Base-by-base conservation (phyloP, 2,329 filamentous ascomycete species). In the Alternaria solani region DNA sequence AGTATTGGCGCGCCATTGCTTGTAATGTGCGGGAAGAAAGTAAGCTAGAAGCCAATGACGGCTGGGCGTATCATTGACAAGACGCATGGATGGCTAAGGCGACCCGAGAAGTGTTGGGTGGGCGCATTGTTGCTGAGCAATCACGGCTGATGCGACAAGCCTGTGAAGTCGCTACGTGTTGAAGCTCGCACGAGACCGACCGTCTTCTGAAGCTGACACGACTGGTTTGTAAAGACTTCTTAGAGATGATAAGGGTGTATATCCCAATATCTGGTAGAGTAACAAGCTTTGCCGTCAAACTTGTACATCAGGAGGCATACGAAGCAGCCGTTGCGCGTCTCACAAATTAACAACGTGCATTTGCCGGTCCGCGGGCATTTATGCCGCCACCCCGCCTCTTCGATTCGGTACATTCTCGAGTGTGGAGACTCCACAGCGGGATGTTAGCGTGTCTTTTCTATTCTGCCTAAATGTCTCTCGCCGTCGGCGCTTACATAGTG, bases 381-480 rank as follows among this genome's bases (percentile, higher is more conserved):
- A 32, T 46, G 42, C 42, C 32, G 36, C 46, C 43, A 55, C 51
- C 49, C 56, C 36, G 39, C 42, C 47, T 28, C 43, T 12, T 51
- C 46, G 30, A 32, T 20, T n/a, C 30, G 44, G 39, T 28, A 47
- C n/a, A 8, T 11, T 6, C 25, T 26, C n/a, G n/a, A 34, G 34
- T 48, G 56, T 43, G 51, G 56, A 59, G 49, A 55, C 49, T 54
- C 49, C 51, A 57, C 26, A 42, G 56, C 43, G 56, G 51, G 42
- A 47, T 59, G 7, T 12, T 59, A 55, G 56, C 43, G 56, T 36
- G 12, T 32, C 12, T 25, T 20, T 36, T n/a, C 36, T 20, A 55
- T 43, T 55, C 8, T 59, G 56, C 51, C 51, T 55, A 49, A 59
- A 59, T 59, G 36, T 26, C 4, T n/a, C 26, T 38, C 30, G 5